A percentile compares a stretch with the other conserved stretches of the same genome.
Conservation (phyloP, 2,329 filamentous ascomycete genomes). For the Botrytis tulipae region DNA sequence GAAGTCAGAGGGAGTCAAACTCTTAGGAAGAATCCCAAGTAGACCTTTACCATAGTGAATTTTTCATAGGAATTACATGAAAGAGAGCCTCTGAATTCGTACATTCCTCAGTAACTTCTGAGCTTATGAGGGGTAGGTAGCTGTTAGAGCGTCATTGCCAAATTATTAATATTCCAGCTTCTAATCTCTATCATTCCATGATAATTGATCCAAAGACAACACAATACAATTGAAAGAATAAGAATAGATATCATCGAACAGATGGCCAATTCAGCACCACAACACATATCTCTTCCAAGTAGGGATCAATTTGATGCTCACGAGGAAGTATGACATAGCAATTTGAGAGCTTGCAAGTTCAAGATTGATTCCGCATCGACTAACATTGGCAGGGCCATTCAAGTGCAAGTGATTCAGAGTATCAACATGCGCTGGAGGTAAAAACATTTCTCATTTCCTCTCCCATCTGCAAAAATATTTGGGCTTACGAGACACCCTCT, state of each 20-base stretch:
- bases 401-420: slow-evolving; percentile 38
- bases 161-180: not conserved
- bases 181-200: not conserved
- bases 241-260: not conserved
- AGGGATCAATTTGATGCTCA: slow-evolving; percentile 14
- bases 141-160: not conserved
- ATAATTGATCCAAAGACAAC: not conserved
- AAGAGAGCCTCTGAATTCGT: not conserved
- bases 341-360: not conserved
- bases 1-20: not conserved
- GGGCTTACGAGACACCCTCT: slow-evolving; percentile 3
- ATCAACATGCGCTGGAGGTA: slow-evolving; percentile 47
- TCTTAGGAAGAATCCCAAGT: not conserved
- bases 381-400: slow-evolving; percentile 27
- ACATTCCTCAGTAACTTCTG: not conserved
- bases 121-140: slow-evolving; percentile 2
- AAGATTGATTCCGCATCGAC: not conserved
- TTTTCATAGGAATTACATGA: not conserved
- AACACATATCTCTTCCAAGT: slow-evolving; percentile 2
- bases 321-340: slow-evolving; percentile 18
- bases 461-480: not conserved
- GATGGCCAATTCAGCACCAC: slow-evolving; percentile 1
- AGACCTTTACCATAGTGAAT: not conserved
- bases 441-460: not conserved
- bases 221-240: not conserved